Percentiles rank a stretch among this genome's conserved stretches.
Evolutionary conservation across 305 asterid species (phyloP).

Genomic region (Fraxinus velutina): DNA sequence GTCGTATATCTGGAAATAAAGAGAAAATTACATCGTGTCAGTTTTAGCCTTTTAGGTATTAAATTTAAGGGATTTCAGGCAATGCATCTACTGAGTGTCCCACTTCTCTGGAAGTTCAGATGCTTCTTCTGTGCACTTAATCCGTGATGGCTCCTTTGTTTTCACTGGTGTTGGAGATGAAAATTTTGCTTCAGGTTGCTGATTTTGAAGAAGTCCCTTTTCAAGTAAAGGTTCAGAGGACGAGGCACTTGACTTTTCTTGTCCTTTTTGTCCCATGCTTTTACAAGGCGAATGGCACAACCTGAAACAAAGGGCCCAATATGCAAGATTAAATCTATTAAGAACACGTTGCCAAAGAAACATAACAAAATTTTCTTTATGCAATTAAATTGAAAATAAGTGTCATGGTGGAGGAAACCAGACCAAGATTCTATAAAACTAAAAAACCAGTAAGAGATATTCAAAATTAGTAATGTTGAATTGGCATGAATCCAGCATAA

Average conservation of each 20-base stretch:
- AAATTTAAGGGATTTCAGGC: background rate
- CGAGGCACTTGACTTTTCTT: constrained; percentile 19
- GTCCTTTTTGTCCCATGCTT: constrained; percentile 37
- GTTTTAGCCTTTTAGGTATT: background rate
- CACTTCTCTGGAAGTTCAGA: constrained; percentile 61
- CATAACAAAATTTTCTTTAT: background rate
- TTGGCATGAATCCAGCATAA: background rate
- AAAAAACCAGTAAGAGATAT: background rate
- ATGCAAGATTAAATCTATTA: background rate
- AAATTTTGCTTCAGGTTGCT: constrained; percentile 33
- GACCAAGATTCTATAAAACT: background rate
- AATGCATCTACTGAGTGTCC: constrained; percentile 22
- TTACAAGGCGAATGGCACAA: background rate
- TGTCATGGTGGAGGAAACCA: background rate
- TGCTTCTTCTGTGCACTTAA: constrained; percentile 34
- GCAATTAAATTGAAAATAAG: background rate
- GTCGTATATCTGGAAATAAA: constrained; percentile 44
- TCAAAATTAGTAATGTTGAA: background rate
- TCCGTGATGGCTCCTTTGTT: constrained; percentile 44
- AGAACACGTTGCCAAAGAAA: background rate
- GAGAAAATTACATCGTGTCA: constrained; percentile 5
- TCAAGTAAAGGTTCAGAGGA: constrained; percentile 26
- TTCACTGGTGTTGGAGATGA: constrained; percentile 65
- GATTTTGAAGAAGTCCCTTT: constrained; percentile 20
- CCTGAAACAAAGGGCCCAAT: constrained; percentile 15